phyloP scores from a whole-genome alignment of 345 rosid genomes.

The Brassica nigra region DNA sequence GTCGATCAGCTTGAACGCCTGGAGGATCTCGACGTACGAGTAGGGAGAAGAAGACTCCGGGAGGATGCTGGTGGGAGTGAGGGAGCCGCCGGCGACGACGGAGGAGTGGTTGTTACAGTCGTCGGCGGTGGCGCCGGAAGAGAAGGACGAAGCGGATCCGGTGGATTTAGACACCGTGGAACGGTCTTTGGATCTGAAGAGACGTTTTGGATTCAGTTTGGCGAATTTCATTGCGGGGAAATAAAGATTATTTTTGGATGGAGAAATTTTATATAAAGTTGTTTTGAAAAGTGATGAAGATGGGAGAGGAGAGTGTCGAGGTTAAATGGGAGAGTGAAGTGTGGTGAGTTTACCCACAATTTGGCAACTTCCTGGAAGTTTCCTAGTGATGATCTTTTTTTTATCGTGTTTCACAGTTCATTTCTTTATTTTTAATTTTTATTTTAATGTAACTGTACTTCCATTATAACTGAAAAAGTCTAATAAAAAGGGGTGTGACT shows the following conservation, averaged over 20 bases:
- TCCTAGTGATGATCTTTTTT: constrained; percentile 37
- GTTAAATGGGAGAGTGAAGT: constrained; percentile 50
- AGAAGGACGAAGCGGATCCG: constrained; percentile 47
- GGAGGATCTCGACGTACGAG: constrained; percentile 44
- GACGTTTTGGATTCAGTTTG: constrained; percentile 59
- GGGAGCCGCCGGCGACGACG: constrained; percentile 14
- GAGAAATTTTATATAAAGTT: neutral
- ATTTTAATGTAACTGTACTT: constrained; percentile 6
- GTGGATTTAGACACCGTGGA: constrained; percentile 53
- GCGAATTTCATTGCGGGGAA: constrained; percentile 47
- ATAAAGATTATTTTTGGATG: neutral
- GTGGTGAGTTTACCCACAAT: constrained; percentile 17
- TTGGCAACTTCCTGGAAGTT: constrained; percentile 78
- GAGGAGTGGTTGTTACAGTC: constrained; percentile 28
- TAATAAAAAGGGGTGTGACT: neutral
- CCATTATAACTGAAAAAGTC: neutral
- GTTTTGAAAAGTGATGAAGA: constrained; percentile 9
- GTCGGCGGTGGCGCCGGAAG: constrained; percentile 34
- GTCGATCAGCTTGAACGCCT: constrained; percentile 60
- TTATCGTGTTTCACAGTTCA: constrained; percentile 19
- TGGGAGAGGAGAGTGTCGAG: constrained; percentile 17
- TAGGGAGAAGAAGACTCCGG: constrained; percentile 43
- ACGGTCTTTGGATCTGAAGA: constrained; percentile 53
- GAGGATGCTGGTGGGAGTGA: constrained; percentile 77
- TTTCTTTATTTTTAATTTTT: neutral